A percentile compares a stretch with the other conserved stretches of the same genome.
These are phyloP conservation scores for Arthrobotrys iridis DNA, from an alignment of 2,329 filamentous ascomycete genomes.

Conservation along the genomic window DNA sequence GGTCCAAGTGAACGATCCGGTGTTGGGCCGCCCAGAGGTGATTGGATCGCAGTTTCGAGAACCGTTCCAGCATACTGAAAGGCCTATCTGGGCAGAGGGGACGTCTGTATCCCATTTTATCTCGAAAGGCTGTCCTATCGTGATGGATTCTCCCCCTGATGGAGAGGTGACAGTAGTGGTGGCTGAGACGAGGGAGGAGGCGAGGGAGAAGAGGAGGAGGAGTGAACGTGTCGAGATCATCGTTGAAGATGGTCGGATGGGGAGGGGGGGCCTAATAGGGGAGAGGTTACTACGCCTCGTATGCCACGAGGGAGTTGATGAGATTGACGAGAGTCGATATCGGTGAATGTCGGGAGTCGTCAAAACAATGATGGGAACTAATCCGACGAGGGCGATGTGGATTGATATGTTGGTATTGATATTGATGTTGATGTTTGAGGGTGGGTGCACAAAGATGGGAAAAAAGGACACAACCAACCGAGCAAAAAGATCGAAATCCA, in stretches of 20 bases:
- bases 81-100: background rate
- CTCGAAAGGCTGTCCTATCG: constrained; percentile 10
- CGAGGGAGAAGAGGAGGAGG: constrained; percentile 28
- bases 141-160: background rate
- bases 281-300: background rate
- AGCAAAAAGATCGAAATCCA: constrained; percentile 20
- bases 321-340: background rate
- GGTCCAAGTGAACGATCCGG: constrained; percentile 17
- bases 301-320: background rate
- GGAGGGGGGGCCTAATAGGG: background rate
- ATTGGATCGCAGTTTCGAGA: background rate
- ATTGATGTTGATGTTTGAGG: background rate
- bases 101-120: constrained; percentile 20
- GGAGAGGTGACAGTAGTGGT: constrained; percentile 15
- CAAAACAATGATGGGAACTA: background rate
- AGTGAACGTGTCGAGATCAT: constrained; percentile 37
- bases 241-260: background rate
- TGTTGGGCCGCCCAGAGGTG: background rate
- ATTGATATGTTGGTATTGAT: background rate
- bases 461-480: constrained; percentile 5
- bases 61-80: constrained; percentile 7
- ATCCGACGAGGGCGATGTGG: background rate
- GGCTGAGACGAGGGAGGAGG: constrained; percentile 23
- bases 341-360: background rate
- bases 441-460: background rate